Conservation (phyloP, 1,284 basidiomycete species). For the Puccinia hordei region DNA sequence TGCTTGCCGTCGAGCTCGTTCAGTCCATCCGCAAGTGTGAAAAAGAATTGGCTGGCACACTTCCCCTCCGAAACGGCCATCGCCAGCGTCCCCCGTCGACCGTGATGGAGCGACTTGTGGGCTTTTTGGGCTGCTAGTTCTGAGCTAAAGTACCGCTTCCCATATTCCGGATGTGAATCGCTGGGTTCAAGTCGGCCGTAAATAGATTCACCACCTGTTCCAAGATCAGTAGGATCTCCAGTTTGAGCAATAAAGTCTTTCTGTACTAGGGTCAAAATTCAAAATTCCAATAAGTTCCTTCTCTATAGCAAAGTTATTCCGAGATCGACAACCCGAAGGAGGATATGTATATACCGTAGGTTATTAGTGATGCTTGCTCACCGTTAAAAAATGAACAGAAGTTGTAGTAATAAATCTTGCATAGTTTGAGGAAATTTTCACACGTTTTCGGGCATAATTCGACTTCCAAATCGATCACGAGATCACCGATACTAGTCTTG, state of each 20-base stretch:
- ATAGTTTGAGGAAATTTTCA: conserved; percentile 94
- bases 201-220: conserved; percentile 80
- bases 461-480: conserved; percentile 78
- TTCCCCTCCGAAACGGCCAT: conserved; percentile 86
- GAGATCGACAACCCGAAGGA: too few relatives aligned
- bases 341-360: too few relatives aligned
- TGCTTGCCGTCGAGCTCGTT: conserved; percentile 96
- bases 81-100: conserved; percentile 81
- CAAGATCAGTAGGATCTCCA: conserved; percentile 92
- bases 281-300: too few relatives aligned
- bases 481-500: conserved; percentile 44
- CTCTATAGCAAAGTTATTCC: too few relatives aligned
- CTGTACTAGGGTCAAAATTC: conserved; percentile 67
- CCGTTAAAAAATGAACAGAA: conserved; percentile 96
- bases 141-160: conserved; percentile 11
- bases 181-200: conserved; percentile 60
- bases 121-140: conserved; percentile 18
- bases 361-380: conserved; percentile 62
- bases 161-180: conserved; percentile 12
- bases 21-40: conserved; percentile 85
- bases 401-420: conserved; percentile 95
- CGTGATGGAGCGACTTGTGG: conserved; percentile 71
- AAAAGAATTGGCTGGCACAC: conserved; percentile 93
- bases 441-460: conserved; percentile 84
- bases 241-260: conserved; percentile 94